A percentile compares a stretch with the other conserved stretches of the same genome.
Evolutionary conservation across 345 rosid species (phyloP).

Genomic region (Populus ilicifolia): DNA sequence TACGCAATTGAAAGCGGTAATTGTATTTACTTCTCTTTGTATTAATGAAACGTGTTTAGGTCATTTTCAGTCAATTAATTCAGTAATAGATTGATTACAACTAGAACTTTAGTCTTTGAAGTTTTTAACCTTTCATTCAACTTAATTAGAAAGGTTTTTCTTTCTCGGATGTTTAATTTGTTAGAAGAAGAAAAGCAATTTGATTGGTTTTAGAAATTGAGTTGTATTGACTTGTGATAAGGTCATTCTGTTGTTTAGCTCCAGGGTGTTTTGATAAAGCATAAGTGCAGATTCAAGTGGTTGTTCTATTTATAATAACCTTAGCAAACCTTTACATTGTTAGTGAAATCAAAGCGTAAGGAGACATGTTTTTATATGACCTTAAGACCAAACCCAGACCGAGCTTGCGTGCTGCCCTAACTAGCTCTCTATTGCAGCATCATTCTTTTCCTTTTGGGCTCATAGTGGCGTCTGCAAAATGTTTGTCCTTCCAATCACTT

Average conservation of each 20-base stretch:
- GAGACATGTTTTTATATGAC: too few species aligned
- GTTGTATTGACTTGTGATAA: neutral
- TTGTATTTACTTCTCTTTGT: neutral
- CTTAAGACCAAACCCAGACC: too few species aligned
- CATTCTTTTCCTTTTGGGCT: too few species aligned
- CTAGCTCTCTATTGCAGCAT: too few species aligned
- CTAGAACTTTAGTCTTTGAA: neutral
- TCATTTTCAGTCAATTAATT: neutral
- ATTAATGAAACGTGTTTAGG: neutral
- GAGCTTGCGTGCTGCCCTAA: too few species aligned
- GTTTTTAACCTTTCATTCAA: too few species aligned
- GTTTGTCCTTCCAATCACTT: too few species aligned
- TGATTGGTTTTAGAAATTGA: neutral
- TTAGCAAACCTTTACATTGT: too few species aligned
- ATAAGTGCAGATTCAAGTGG: neutral
- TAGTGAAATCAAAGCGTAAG: too few species aligned
- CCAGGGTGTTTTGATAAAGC: neutral
- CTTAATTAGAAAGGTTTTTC: neutral
- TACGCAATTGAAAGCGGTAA: slow-evolving; percentile 76
- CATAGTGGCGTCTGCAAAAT: too few species aligned
- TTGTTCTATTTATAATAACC: neutral
- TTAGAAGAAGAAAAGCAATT: neutral
- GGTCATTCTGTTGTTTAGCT: neutral
- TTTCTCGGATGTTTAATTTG: neutral
- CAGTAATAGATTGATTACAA: neutral